Base-by-base conservation (phyloP, 495 filamentous ascomycete genomes). In the Aspergillus homomorphus region DNA sequence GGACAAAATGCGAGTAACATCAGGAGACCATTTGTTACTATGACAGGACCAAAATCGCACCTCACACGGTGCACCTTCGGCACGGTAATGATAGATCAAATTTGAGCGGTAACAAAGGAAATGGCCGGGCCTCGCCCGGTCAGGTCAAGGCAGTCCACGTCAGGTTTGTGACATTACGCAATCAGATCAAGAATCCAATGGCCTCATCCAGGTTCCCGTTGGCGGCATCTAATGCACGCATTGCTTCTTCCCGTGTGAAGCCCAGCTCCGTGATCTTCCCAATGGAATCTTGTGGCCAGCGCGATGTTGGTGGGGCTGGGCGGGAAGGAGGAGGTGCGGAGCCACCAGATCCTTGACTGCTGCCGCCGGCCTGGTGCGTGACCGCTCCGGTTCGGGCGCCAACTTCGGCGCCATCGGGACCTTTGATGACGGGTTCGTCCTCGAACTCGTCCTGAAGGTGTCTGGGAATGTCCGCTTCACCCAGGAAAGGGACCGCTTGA, bases 391-490 rank as follows among this genome's bases (percentile, higher is more conserved):
- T 88, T 45, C 86, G 82, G 30, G 84, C 88, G 52, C 92, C 92
- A 61, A 96, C 88, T 48, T 87, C 89, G 1, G 89, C 92, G 0
- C 94, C 93, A 49, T 85, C 89, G 0, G 91, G 87, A 0, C 95
- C 95, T 45, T 87, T 82, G 28, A 97, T 83, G n/a, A 85, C 88
- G 12, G 92, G 92, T 70, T 98, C 94, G 41, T 88, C 80, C 52
- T 86, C 80, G 52, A 84, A 78, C 21, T 87, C 86, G 54, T 94
- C 91, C 14, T 77, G 67, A 16, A 82, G 71, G 42, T 86, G 77
- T 72, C 89, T 94, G 16, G 94, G 94, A 38, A 98, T 96, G 49
- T 99, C 94, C 15, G 87, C 87, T 73, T 96, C 92, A 20, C 90
- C 90, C 6, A 99, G 78, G 72, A 99, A 99, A 0, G 87, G 82